Evolutionary conservation across 2,329 filamentous ascomycete genomes (phyloP), one percentile per base, ranked within the genome.

Genomic region (Neophaeococcomyces mojaviensis): DNA sequence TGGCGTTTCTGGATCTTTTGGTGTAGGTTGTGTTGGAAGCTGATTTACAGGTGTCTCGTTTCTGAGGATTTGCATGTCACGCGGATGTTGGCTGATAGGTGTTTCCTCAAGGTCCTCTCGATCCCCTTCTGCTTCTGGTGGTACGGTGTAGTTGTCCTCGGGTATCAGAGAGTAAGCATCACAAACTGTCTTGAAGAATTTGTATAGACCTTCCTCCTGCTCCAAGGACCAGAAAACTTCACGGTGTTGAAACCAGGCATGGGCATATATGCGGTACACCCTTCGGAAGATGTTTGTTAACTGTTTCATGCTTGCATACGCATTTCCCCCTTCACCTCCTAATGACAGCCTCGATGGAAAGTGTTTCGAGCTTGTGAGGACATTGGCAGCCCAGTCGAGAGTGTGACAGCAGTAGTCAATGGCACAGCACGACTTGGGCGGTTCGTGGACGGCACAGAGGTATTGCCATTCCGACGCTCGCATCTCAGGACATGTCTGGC

Each of bases 361-460:
- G 61, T 92, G 85, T 71, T 96, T 96, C 45, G 88, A 86, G 58
- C 88, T 92, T 2, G 90, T 95, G 47, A 98, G 82, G 16, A 90
- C 86, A 59, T 94, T 95, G 47, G 88, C 89, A 2, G 92, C 92
- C 88, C 90, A 97, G 69, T 98, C 92, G 35, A 98, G 81, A 0
- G 92, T 98, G 64, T 98, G 92, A 64, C 90, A 97, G 75, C 89
- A 96, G 70, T 98, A 98, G 68, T 98, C 92, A 61, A 98, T 96
- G 42, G 92, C 92, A 66, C 90, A 96, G 71, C 92, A 98, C 59
- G 84, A 86, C 69, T 97, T 97, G 39, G 92, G 92, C 40, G 88
- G 85, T 62, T 97, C 90, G 64, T 98, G 92, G 2, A 97, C 92
- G 41, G 92, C 92, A 69, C 92, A 98, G 39, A 98, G 79, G 61